These are phyloP conservation scores for Lactarius trivialis DNA, from an alignment of 768 basidiomycete genomes.

Conservation along the genomic window DNA sequence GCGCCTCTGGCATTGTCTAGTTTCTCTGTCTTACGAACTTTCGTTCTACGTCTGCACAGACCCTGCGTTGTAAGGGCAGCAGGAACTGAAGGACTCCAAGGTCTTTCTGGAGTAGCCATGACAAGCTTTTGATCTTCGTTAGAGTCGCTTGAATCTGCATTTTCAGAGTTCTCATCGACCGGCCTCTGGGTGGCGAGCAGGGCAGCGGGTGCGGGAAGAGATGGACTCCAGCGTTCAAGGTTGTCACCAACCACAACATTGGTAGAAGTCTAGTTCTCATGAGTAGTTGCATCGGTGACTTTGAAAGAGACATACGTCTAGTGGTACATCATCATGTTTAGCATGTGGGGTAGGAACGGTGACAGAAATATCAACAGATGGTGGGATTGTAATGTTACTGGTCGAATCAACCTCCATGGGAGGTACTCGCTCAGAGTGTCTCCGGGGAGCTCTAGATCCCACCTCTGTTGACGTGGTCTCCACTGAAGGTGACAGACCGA, in stretches of 20 bases:
- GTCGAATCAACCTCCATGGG: slow-evolving; percentile 58
- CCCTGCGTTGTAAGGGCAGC: slow-evolving; percentile 12
- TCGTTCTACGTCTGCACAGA: slow-evolving; percentile 9
- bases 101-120: slow-evolving; percentile 7
- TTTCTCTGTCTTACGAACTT: background rate
- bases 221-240: slow-evolving; percentile 17
- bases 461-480: background rate
- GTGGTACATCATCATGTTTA: slow-evolving; percentile 15
- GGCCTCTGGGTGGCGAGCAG: background rate
- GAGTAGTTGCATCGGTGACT: background rate
- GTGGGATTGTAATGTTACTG: slow-evolving; percentile 33
- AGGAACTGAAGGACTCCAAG: slow-evolving; percentile 21
- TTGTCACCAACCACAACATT: background rate
- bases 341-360: background rate
- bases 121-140: slow-evolving; percentile 2
- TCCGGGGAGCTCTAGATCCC: background rate
- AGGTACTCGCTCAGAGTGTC: slow-evolving; percentile 35
- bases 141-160: background rate
- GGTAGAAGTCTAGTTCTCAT: background rate
- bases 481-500: background rate
- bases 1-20: background rate
- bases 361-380: slow-evolving; percentile 9
- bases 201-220: slow-evolving; percentile 4
- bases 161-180: slow-evolving; percentile 12
- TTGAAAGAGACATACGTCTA: slow-evolving; percentile 9